Evolutionary conservation across 1,284 basidiomycete genomes (phyloP), one percentile per base, ranked within the genome.

Genomic region (Ustilago lituana): DNA sequence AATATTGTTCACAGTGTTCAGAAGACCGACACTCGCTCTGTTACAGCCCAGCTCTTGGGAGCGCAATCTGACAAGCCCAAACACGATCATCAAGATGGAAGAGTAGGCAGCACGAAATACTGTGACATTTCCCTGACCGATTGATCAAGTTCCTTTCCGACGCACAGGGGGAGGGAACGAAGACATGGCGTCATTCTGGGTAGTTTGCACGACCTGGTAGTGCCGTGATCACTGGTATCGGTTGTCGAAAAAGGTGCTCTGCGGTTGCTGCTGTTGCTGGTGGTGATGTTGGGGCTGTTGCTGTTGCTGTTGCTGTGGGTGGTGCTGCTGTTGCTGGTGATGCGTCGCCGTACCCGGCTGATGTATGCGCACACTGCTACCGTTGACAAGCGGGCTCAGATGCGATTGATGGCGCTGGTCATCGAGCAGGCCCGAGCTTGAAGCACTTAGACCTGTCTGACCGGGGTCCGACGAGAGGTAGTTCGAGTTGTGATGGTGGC

Each of bases 391-490:
- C 14, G 66, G 66, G 19, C 60, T 64, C 26, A 70, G 38, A 39
- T 70, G 67, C 41, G 67, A 70, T 23, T 60, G 61, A 32, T 70
- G 67, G 4, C 61, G 24, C 19, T 53, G 48, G 19, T 64, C 61
- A 27, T 64, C 67, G 46, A 70, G 19, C 50, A 70, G 22, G 0
- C 57, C 57, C 14, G 67, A 64, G 6, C 36, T 39, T 5, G 56
- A 60, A 3, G 61, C 49, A 22, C 57, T 47, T 19, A 70, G 29
- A 10, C 65, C 59, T 1, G 50, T 49, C 40, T 67, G 58, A 15
- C 49, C 45, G 3, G 54, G 54, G 43, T 59, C 67, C 12, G 67
- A 70, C 2, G 49, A 49, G 12, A 64, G 44, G 24, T 68, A 68
- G 37, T 48, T 49, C 10, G 59, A 62, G 33, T 56, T 57, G 37